phyloP scores from a whole-genome alignment of 75 land plant genomes.

The Azolla pinnata region DNA sequence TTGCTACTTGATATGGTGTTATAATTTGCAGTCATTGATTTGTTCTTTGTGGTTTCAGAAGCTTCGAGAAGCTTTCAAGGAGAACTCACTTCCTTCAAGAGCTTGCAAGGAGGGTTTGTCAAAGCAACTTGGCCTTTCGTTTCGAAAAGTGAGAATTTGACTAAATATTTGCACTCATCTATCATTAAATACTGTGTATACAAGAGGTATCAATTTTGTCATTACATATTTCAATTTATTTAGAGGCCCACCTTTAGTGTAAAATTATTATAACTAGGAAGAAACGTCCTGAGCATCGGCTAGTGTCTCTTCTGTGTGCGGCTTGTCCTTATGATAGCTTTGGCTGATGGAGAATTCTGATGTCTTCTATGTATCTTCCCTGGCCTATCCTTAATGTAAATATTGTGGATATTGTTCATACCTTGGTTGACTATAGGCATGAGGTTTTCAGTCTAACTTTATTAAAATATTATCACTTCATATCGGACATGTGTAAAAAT shows the following conservation, averaged over 20 bases:
- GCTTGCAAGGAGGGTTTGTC: constrained; percentile 43
- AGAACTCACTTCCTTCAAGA: constrained; percentile 50
- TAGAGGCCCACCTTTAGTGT: background rate
- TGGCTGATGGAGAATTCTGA: too few species aligned
- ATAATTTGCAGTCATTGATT: too few species aligned
- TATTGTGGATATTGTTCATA: too few species aligned
- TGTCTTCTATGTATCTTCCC: too few species aligned
- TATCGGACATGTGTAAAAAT: too few species aligned
- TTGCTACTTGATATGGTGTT: too few species aligned
- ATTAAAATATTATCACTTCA: too few species aligned
- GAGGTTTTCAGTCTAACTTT: too few species aligned
- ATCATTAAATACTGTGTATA: background rate
- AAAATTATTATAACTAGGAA: too few species aligned
- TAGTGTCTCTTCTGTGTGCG: background rate
- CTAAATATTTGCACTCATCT: background rate
- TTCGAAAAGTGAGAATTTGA: constrained; percentile 30
- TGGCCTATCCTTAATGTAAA: too few species aligned
- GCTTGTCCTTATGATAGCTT: background rate
- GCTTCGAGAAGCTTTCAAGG: constrained; percentile 30
- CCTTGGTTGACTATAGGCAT: too few species aligned
- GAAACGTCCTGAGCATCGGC: background rate
- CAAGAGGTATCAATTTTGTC: background rate
- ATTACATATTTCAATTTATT: background rate
- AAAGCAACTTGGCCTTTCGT: constrained; percentile 40
- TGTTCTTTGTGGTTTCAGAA: too few species aligned